Evolutionary conservation across 768 basidiomycete species (phyloP), one percentile per base, ranked within the genome.

Genomic region (Tremella yokohamensis): DNA sequence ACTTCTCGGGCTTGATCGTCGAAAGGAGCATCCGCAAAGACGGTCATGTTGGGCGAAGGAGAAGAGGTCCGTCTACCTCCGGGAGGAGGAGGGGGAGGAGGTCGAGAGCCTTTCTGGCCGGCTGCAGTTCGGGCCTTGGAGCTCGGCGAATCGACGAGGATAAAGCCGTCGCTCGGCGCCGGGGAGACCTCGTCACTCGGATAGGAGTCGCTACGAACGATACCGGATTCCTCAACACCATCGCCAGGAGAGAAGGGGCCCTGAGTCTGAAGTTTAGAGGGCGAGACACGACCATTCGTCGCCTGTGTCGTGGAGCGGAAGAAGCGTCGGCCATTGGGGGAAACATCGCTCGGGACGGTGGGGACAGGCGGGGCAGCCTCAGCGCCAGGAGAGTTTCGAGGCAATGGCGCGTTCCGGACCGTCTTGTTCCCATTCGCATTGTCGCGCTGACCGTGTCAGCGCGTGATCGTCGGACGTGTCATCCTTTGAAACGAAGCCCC

Each of bases 111-210:
- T 16, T 45, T 45, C 42, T 18, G 4, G 22, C 42, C n/a, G 29
- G 29, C 29, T 26, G 24, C n/a, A 9, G 58, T 52, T 18, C 58
- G 40, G 1, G 29, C 48, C 42, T 60, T 60, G 16, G 58, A 59
- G 48, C 25, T 50, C 19, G 59, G 59, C 26, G 54, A 55, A 18
- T 60, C 59, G 38, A 60, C 59, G 4, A 60, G 40, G 11, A 56
- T 34, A 34, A 49, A 60, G 20, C 49, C 49, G 4, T 22, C 42
- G 22, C 22, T 22, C 7, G 42, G 22, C 4, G 42, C n/a, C 8
- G 42, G 22, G 6, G 42, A 45, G 8, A 22, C 15, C 7, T n/a
- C n/a, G 42, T 45, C 22, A 8, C n/a, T n/a, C n/a, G 42, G 42
- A 4, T 4, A 45, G 6, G 42, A 45, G 29, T 34, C 29, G 11